Evolutionary conservation across 495 filamentous ascomycete species (phyloP).

Genomic region (Ascodesmis nigricans): DNA sequence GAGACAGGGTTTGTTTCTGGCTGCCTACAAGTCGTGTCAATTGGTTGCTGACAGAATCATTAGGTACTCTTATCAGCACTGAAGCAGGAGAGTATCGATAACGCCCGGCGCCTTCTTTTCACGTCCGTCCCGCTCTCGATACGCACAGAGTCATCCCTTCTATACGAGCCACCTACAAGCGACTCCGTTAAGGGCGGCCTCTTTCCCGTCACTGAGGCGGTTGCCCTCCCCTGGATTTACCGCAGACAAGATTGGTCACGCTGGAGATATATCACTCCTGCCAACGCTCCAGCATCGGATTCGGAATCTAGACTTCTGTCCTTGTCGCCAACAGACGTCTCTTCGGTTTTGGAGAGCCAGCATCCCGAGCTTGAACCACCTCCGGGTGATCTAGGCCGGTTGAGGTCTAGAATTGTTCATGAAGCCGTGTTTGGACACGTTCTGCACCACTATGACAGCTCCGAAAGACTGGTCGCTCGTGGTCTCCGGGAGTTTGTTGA

Average conservation of each 20-base stretch:
- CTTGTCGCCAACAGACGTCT: neutral
- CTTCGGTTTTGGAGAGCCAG: neutral
- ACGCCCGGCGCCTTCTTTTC: constrained; percentile 19
- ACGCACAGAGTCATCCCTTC: constrained; percentile 10
- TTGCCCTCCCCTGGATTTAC: constrained; percentile 15
- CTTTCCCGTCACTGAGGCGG: constrained; percentile 11
- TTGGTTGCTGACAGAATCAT: constrained; percentile 3
- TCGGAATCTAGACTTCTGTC: neutral
- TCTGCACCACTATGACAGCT: neutral
- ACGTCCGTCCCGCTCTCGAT: constrained; percentile 13
- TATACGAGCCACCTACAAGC: constrained; percentile 7
- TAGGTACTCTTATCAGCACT: constrained; percentile 17
- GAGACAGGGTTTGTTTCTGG: constrained; percentile 9
- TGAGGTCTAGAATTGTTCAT: neutral
- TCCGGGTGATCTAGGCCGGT: neutral
- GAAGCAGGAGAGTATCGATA: constrained; percentile 9
- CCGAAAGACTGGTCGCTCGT: neutral
- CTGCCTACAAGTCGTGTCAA: neutral
- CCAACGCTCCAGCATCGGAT: neutral
- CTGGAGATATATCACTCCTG: constrained; percentile 14
- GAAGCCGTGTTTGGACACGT: neutral
- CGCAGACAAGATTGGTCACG: constrained; percentile 16
- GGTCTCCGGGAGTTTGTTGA: neutral
- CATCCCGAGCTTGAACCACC: neutral
- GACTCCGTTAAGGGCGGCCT: constrained; percentile 8